Evolutionary conservation across 495 filamentous ascomycete genomes (phyloP).

Genomic region (Aspergillus nanangensis): DNA sequence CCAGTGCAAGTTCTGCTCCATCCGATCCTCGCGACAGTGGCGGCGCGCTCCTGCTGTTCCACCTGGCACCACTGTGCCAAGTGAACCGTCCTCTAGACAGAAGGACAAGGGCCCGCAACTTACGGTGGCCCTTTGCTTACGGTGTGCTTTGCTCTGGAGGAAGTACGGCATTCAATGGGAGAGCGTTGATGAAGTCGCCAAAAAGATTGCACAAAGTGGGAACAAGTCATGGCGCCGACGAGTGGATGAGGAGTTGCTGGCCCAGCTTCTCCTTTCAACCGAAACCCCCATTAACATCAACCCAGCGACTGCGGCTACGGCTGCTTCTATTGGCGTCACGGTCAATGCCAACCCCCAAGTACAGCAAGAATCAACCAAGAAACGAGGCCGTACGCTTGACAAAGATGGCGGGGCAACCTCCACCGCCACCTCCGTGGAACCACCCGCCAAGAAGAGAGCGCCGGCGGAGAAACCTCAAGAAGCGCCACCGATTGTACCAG

Average conservation of each 20-base stretch:
- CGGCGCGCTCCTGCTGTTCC: constrained; percentile 75
- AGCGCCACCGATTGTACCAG: constrained; percentile 56
- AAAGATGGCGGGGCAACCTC: constrained; percentile 45
- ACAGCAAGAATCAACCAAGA: constrained; percentile 52
- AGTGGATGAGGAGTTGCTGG: constrained; percentile 86
- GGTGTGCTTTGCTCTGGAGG: constrained; percentile 89
- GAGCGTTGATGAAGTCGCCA: constrained; percentile 86
- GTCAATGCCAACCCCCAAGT: constrained; percentile 36
- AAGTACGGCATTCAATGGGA: constrained; percentile 96
- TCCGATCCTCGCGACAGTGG: constrained; percentile 81
- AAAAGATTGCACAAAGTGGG: constrained; percentile 78
- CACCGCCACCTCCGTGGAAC: constrained; percentile 40
- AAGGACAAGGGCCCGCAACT: constrained; percentile 71
- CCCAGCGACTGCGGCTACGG: constrained; percentile 39
- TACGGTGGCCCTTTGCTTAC: constrained; percentile 78
- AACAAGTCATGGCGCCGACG: constrained; percentile 82
- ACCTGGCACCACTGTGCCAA: constrained; percentile 65
- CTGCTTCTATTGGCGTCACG: constrained; percentile 39
- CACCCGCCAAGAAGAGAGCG: constrained; percentile 58
- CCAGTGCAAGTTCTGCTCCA: constrained; percentile 90
- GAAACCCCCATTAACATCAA: constrained; percentile 45
- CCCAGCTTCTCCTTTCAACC: constrained; percentile 63
- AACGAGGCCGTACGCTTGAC: constrained; percentile 46
- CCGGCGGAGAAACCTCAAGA: constrained; percentile 50
- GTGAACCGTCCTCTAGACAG: constrained; percentile 59